A percentile compares a stretch with the other conserved stretches of the same genome.
Evolutionary conservation across 2,329 filamentous ascomycete genomes (phyloP).

Genomic region (Colletotrichum sp.): DNA sequence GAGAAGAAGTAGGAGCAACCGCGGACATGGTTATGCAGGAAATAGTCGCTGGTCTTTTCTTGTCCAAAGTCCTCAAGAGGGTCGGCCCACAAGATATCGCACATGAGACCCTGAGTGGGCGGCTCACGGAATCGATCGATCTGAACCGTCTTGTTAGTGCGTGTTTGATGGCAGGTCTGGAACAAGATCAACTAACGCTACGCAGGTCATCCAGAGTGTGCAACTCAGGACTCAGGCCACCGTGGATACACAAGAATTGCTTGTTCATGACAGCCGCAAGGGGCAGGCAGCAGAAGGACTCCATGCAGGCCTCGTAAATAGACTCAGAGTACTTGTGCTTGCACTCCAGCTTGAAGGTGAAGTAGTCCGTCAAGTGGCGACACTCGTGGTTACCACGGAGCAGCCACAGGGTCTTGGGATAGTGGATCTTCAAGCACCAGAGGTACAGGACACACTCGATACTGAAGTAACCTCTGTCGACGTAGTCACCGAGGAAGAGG

Average conservation of each 20-base stretch:
- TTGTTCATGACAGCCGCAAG: conserved; percentile 99
- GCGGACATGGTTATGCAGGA: conserved; percentile 96
- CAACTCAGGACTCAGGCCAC: conserved; percentile 92
- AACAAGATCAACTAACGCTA: conserved; percentile 56
- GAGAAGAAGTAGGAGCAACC: conserved; percentile 99
- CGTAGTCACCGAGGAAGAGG: conserved; percentile 96
- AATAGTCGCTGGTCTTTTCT: conserved; percentile 97
- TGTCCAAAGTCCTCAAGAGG: conserved; percentile 98
- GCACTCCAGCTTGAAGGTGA: conserved; percentile 99
- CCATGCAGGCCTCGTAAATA: conserved; percentile 97
- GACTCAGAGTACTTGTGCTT: conserved; percentile 99
- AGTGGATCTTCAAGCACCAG: conserved; percentile 99
- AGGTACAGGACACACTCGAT: conserved; percentile 99
- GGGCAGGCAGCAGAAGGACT: conserved; percentile 93
- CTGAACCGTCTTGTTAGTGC: conserved; percentile 44
- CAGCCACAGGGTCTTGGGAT: conserved; percentile 95
- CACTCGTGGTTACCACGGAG: conserved; percentile 98
- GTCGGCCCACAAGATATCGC: conserved; percentile 98
- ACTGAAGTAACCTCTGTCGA: conserved; percentile 97
- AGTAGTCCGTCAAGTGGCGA: conserved; percentile 98
- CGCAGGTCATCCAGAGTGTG: conserved; percentile 95
- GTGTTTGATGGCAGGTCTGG: neutral
- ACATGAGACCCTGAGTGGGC: conserved; percentile 97
- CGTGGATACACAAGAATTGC: conserved; percentile 98
- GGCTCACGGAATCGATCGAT: conserved; percentile 98